phyloP scores from a whole-genome alignment of 441 rosid species.

The Syzygium malaccense region DNA sequence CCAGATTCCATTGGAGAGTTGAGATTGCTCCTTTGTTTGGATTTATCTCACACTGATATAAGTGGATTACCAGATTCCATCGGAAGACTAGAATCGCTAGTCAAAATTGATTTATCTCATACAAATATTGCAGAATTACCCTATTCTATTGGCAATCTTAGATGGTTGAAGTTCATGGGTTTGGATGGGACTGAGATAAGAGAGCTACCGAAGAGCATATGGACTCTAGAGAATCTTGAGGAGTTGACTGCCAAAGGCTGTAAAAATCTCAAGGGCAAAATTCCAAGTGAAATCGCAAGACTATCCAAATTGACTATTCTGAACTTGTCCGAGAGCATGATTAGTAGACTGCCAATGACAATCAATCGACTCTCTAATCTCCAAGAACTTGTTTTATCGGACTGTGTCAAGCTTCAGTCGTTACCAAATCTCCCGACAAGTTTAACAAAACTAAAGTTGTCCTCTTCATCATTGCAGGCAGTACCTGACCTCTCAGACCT shows the following conservation, averaged over 20 bases:
- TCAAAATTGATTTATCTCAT: not conserved
- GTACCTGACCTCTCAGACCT: not conserved
- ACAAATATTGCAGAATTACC: not conserved
- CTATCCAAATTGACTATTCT: not conserved
- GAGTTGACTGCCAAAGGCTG: fast-evolving
- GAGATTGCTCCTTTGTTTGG: not conserved
- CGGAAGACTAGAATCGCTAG: not conserved
- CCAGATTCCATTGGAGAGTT: not conserved
- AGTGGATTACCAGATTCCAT: not conserved
- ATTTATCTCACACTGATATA: fast-evolving
- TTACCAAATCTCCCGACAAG: not conserved
- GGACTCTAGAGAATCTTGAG: not conserved
- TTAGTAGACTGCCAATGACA: not conserved
- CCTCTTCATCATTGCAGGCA: not conserved
- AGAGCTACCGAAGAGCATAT: not conserved
- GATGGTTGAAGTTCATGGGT: not conserved
- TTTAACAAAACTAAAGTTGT: not conserved
- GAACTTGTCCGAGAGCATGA: fast-evolving
- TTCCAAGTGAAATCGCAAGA: not conserved
- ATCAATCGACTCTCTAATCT: not conserved
- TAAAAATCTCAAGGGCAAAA: not conserved
- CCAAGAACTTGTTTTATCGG: not conserved
- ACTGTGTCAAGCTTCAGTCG: fast-evolving
- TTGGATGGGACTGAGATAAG: fast-evolving
- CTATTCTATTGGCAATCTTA: not conserved